Percentiles rank a stretch among this genome's conserved stretches.
These are phyloP conservation scores for Colletotrichum liriopes DNA, from an alignment of 2,329 filamentous ascomycete genomes.

Conservation along the genomic window DNA sequence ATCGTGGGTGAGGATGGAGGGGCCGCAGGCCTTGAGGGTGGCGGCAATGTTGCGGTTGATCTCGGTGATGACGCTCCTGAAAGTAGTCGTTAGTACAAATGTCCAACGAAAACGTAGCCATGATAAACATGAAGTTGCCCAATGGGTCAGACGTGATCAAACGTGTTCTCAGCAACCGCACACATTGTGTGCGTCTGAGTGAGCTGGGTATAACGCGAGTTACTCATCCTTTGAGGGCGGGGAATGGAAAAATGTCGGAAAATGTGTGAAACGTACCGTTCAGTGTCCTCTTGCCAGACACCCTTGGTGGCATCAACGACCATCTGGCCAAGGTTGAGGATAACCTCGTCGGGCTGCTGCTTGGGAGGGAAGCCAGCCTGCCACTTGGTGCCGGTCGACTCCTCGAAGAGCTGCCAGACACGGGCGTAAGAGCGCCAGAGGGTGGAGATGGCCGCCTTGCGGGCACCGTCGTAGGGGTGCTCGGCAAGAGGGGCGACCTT, in stretches of 20 bases:
- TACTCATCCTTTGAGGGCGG: slow-evolving; percentile 20
- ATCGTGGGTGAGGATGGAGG: slow-evolving; percentile 83
- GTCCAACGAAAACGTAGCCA: slow-evolving; percentile 40
- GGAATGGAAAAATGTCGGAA: not conserved
- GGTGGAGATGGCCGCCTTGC: slow-evolving; percentile 91
- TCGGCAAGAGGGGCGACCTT: slow-evolving; percentile 85
- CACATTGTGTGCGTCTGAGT: slow-evolving; percentile 31
- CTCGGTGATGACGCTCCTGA: slow-evolving; percentile 89
- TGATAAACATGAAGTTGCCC: not conserved
- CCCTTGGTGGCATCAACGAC: slow-evolving; percentile 88
- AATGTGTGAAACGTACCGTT: slow-evolving; percentile 82
- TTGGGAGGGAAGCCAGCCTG: slow-evolving; percentile 88
- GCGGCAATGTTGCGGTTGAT: slow-evolving; percentile 95
- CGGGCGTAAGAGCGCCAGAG: slow-evolving; percentile 95
- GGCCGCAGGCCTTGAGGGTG: slow-evolving; percentile 91
- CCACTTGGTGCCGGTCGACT: slow-evolving; percentile 86
- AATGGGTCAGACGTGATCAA: slow-evolving; percentile 27
- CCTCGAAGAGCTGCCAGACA: slow-evolving; percentile 90
- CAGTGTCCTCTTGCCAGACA: slow-evolving; percentile 90
- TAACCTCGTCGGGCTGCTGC: slow-evolving; percentile 82
- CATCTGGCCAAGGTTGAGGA: slow-evolving; percentile 88
- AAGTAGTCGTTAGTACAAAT: slow-evolving; percentile 58
- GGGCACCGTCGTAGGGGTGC: slow-evolving; percentile 92
- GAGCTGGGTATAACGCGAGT: slow-evolving; percentile 30
- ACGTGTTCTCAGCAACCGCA: slow-evolving; percentile 31